These are phyloP conservation scores for Phytophthora uliginosa DNA, from an alignment of 352 stramenopile species.

Conservation along the genomic window DNA sequence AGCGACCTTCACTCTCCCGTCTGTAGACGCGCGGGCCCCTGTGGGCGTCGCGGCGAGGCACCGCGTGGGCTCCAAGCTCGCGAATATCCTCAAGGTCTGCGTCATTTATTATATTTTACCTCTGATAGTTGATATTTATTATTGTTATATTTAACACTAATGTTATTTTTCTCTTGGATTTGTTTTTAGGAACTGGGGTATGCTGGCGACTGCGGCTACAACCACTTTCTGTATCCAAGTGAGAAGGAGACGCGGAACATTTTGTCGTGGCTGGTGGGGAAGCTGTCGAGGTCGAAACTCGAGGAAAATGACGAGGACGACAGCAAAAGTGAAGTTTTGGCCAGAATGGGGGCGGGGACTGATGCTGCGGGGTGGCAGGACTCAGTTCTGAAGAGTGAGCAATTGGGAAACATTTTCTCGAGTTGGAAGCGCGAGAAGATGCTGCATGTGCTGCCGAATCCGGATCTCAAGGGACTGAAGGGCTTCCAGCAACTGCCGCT, in stretches of 20 bases:
- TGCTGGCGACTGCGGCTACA: slow-evolving; percentile 88
- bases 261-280: slow-evolving; percentile 85
- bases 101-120: slow-evolving; percentile 3
- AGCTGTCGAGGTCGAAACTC: slow-evolving; percentile 55
- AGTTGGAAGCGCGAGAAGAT: slow-evolving; percentile 65
- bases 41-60: slow-evolving; percentile 79
- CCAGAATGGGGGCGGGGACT: neutral
- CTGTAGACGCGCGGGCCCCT: slow-evolving; percentile 26
- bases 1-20: slow-evolving; percentile 39
- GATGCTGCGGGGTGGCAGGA: neutral
- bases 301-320: slow-evolving; percentile 40
- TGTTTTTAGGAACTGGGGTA: slow-evolving; percentile 80
- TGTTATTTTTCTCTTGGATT: slow-evolving; percentile 5
- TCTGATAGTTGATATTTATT: neutral
- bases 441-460: slow-evolving; percentile 53
- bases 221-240: slow-evolving; percentile 90
- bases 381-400: slow-evolving; percentile 14
- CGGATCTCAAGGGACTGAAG: slow-evolving; percentile 41
- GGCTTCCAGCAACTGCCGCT: slow-evolving; percentile 65
- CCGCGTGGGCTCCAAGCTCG: slow-evolving; percentile 77
- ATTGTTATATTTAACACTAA: slow-evolving; percentile 6
- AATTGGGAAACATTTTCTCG: slow-evolving; percentile 51
- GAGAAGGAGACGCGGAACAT: slow-evolving; percentile 86
- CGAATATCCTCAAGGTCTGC: slow-evolving; percentile 78
- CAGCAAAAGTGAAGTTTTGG: slow-evolving; percentile 16